Percentiles rank a stretch among this genome's conserved stretches.
Conservation (phyloP, 768 basidiomycete species). For the Kwoniella sp. region DNA sequence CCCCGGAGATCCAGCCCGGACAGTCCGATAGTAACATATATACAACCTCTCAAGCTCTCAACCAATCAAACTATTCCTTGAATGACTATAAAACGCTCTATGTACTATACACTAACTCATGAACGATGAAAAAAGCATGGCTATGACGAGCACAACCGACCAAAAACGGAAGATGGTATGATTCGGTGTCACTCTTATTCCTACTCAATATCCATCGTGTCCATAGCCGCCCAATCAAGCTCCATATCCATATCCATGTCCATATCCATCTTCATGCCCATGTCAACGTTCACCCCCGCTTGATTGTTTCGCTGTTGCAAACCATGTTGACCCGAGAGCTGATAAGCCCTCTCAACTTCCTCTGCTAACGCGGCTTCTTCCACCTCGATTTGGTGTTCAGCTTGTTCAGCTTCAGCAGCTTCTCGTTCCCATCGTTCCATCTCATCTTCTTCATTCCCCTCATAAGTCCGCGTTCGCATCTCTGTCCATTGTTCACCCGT, state of each 20-base stretch:
- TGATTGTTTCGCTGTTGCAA: background rate
- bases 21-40: background rate
- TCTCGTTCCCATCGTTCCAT: conserved; percentile 31
- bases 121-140: no score
- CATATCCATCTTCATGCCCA: conserved; percentile 20
- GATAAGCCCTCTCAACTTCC: conserved; percentile 31
- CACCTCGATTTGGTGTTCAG: conserved; percentile 31
- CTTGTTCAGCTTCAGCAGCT: conserved; percentile 24
- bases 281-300: background rate
- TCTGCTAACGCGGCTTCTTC: conserved; percentile 37
- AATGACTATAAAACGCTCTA: no score
- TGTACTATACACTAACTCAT: background rate
- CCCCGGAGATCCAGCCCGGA: no score
- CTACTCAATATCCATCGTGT: conserved; percentile 43
- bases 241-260: conserved; percentile 27
- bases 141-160: no score
- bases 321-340: background rate
- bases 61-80: no score
- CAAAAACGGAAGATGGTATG: no score
- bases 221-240: conserved; percentile 36
- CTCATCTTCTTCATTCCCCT: conserved; percentile 18
- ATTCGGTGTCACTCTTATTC: no score
- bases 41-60: background rate
- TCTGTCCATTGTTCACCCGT: background rate
- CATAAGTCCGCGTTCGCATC: background rate